phyloP scores from a whole-genome alignment of 2,329 filamentous ascomycete genomes.

The Colletotrichum musae region DNA sequence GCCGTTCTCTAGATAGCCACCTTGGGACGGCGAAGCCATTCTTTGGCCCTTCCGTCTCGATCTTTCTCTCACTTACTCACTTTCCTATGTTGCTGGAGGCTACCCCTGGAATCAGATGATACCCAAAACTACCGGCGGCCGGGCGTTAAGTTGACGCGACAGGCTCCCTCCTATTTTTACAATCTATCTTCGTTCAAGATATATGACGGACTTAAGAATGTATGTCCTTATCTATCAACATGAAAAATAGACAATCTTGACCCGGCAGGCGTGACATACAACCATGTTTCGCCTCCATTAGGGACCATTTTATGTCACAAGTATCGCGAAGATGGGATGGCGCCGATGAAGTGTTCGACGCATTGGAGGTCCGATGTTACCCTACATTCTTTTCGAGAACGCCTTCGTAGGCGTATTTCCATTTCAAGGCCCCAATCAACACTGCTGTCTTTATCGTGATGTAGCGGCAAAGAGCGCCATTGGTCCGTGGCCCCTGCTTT shows the following conservation, averaged over 20 bases:
- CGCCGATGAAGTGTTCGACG: too few relatives aligned
- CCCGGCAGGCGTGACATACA: too few relatives aligned
- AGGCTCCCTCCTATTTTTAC: conserved; percentile 1
- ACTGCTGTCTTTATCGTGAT: conserved; percentile 6
- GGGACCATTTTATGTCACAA: too few relatives aligned
- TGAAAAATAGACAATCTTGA: background rate
- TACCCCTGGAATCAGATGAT: conserved; percentile 26
- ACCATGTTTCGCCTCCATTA: too few relatives aligned
- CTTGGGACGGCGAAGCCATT: background rate
- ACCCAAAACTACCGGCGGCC: conserved; percentile 11
- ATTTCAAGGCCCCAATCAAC: too few relatives aligned
- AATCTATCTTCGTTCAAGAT: background rate
- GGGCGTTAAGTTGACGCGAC: conserved; percentile 1
- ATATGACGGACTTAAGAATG: background rate
- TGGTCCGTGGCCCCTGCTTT: conserved; percentile 19
- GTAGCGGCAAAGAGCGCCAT: background rate
- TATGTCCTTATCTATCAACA: background rate
- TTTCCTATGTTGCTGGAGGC: conserved; percentile 7
- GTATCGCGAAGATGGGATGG: too few relatives aligned
- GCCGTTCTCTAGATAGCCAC: background rate
- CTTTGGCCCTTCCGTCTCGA: background rate
- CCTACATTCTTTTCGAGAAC: too few relatives aligned
- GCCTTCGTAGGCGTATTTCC: too few relatives aligned
- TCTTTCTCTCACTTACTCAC: background rate
- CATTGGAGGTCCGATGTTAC: too few relatives aligned